Base-by-base conservation (phyloP, 495 filamentous ascomycete genomes). In the Aspergillus bridgeri region DNA sequence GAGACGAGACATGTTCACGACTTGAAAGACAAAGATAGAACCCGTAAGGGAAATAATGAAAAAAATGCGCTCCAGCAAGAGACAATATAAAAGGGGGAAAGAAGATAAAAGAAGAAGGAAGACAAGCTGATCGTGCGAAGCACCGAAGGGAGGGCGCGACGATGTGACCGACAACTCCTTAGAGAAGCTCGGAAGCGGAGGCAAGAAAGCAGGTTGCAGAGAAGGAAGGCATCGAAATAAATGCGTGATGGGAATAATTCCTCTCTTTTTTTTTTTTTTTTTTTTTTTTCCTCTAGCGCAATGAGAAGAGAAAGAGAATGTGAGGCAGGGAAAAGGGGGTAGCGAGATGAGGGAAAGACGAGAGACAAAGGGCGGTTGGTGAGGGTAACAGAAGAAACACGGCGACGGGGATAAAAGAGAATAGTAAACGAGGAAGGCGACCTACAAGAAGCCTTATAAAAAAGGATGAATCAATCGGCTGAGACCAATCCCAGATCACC, bases 361-460 rank as follows among this genome's bases (percentile, higher is more conserved):
- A 45, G 43, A 46, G 45, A 46, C 27, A 24, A 45, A 48, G n/a
- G 45, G 25, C 18, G 27, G 49, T 42, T 21, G 27, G 24, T 48
- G 44, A 42, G 44, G 20, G 44, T 44, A 21, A 29, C 19, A 44
- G 56, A 54, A 44, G 51, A 55, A 62, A 61, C 29, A 24, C 48
- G 53, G 59, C 59, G 21, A 62, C 56, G 54, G 64, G 51, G 63
- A 68, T 58, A 64, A 60, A 51, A 54, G 61, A 66, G 54, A 54
- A 59, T 15, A 38, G 6, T 38, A 38, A 38, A 38, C 56, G 63
- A 70, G 67, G 62, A 58, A 75, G 71, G 73, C 72, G 60, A 78
- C 75, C 75, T 77, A 77, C 75, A 75, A 77, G 72, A 77, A 75
- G 72, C 75, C 75, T 67, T 66, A 54, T 45, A 57, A 62, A 60